Evolutionary conservation across 768 basidiomycete genomes (phyloP), one percentile per base, ranked within the genome.

Genomic region (Lactarius indigo): DNA sequence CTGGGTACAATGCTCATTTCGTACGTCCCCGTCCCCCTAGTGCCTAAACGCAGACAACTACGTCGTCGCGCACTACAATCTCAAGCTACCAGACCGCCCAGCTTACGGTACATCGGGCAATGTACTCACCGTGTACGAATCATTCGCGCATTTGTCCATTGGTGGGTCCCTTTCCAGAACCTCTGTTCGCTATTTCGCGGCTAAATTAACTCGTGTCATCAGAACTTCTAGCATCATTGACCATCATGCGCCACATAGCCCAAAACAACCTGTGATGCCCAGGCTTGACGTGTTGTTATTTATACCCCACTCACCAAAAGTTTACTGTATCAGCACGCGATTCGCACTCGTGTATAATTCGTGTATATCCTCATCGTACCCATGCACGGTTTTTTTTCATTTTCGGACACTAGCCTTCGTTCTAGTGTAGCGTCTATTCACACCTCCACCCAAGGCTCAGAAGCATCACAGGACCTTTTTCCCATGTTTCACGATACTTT

Each of bases 21-120:
- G 66, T 47, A 42, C 68, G 37, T 33, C 56, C 30, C 20, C 20
- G 52, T 64, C 42, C 50, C 44, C 17, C n/a, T 69, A 89, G 88
- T 88, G 87, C 68, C 79, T 83, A 54, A 79, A 79, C 58, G 79
- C 79, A 41, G 84, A 85, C 41, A 82, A 85, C 72, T 77, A 78
- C 57, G 64, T 88, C 39, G 84, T 89, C 28, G 89, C 87, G 20
- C 85, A 89, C 70, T 90, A 87, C 68, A 83, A 85, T 71, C 81
- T 89, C 30, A 84, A 84, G 68, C 81, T 83, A 1, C 78, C 81
- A 58, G 78, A 82, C 66, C 79, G 85, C 61, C 82, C 81, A 42
- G 81, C 80, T n/a, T 88, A 84, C 70, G 80, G 81, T 58, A 82
- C 84, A 26, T 87, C 87, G 39, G 88, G 88, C 15, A 85, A 89